A percentile compares a stretch with the other conserved stretches of the same genome.
phyloP scores from a whole-genome alignment of 768 basidiomycete species.

The Mycena latifolia region DNA sequence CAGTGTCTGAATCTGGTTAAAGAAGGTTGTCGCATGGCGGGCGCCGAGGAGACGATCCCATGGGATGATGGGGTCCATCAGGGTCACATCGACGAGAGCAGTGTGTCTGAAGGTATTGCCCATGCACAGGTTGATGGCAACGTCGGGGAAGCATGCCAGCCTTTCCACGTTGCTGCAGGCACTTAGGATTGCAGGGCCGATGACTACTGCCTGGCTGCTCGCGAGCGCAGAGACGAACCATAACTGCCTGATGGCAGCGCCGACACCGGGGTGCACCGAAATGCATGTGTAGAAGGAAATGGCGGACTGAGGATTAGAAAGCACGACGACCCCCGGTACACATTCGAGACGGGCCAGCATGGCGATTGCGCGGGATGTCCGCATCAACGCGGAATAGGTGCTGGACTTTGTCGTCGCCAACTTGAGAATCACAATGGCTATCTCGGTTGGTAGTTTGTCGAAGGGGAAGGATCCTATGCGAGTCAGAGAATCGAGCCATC shows the following conservation, averaged over 20 bases:
- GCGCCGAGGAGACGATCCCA: conserved; percentile 23
- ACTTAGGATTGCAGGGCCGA: conserved; percentile 1
- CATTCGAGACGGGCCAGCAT: conserved; percentile 16
- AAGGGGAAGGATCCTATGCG: conserved; percentile 16
- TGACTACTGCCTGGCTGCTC: background rate
- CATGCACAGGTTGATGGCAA: conserved; percentile 8
- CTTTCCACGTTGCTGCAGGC: conserved; percentile 13
- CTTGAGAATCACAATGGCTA: conserved; percentile 16
- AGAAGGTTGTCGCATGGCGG: conserved; percentile 12
- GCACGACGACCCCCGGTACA: conserved; percentile 12
- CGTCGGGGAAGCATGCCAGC: conserved; percentile 12
- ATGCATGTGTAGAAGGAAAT: conserved; percentile 27
- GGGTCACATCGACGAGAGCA: conserved; percentile 15
- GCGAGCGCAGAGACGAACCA: conserved; percentile 21
- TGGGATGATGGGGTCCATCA: conserved; percentile 14
- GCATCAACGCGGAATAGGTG: conserved; percentile 23
- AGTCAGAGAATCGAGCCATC: conserved; percentile 1
- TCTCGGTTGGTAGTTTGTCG: conserved; percentile 6
- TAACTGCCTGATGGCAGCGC: background rate
- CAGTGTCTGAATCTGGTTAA: conserved; percentile 9
- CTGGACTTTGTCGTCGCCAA: conserved; percentile 16
- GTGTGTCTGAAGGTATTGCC: conserved; percentile 11
- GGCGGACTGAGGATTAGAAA: background rate
- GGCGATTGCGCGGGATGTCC: conserved; percentile 14
- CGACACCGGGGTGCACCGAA: conserved; percentile 20